A percentile compares a stretch with the other conserved stretches of the same genome.
phyloP scores from a whole-genome alignment of 257 asterid species.

The Ajuga chamaepitys region DNA sequence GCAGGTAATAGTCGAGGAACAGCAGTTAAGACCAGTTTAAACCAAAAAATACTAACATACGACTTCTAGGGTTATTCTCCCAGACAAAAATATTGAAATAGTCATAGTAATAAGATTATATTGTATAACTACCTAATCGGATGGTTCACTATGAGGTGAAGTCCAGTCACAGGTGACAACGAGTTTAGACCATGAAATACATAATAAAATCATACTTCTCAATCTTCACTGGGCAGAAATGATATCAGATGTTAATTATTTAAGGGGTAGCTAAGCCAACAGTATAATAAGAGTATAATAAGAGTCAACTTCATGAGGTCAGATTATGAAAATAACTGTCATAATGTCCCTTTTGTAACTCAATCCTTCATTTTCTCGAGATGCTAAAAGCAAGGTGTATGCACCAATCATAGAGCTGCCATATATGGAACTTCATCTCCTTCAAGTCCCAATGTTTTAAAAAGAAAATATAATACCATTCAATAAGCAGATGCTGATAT shows the following conservation, averaged over 20 bases:
- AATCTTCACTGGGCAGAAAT: neutral
- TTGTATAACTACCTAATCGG: neutral
- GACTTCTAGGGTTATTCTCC: neutral
- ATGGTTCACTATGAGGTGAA: neutral
- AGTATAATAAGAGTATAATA: neutral
- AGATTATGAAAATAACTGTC: neutral
- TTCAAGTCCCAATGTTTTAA: neutral
- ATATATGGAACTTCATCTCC: neutral
- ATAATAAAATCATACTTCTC: neutral
- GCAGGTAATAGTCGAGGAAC: neutral
- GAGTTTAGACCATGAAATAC: neutral
- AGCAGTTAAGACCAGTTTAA: neutral
- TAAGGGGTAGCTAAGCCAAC: neutral
- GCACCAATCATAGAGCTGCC: too few relatives aligned
- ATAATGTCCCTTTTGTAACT: neutral
- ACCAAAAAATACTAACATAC: neutral
- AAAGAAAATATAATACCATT: neutral
- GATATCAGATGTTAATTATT: neutral
- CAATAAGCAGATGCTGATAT: constrained; percentile 2
- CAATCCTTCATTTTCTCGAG: neutral
- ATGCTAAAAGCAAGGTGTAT: neutral
- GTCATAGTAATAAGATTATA: neutral
- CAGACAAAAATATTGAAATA: neutral
- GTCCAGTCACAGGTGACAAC: neutral
- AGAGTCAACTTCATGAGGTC: neutral